These are phyloP conservation scores for Cryphonectria radicalis DNA, from an alignment of 2,329 filamentous ascomycete genomes.

Conservation along the genomic window DNA sequence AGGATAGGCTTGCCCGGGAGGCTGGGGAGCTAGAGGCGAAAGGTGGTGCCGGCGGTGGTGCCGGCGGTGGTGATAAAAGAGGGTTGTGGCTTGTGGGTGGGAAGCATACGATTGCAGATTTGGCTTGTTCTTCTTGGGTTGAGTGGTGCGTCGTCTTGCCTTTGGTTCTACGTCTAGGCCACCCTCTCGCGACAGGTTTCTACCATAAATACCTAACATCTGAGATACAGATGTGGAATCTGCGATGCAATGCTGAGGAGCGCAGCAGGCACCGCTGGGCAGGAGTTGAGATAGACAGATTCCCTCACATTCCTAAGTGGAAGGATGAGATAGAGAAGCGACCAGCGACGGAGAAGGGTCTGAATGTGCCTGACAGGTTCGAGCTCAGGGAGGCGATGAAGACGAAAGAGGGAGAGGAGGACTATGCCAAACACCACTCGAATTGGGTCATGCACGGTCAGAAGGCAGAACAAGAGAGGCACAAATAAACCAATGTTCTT, in stretches of 20 bases:
- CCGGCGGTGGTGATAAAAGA: background rate
- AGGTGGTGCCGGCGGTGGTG: too few relatives aligned
- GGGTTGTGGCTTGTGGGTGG: conserved; percentile 12
- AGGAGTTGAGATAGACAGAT: conserved; percentile 1
- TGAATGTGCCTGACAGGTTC: background rate
- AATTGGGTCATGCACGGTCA: conserved; percentile 3
- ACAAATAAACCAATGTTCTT: background rate
- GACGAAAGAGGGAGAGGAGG: conserved; percentile 14
- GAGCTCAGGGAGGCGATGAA: conserved; percentile 13
- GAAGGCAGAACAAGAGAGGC: background rate
- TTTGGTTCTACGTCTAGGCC: too few relatives aligned
- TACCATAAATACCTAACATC: background rate
- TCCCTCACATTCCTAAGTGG: conserved; percentile 10
- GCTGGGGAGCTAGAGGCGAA: background rate
- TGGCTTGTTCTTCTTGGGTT: conserved; percentile 18
- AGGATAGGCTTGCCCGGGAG: conserved; percentile 10
- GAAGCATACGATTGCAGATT: conserved; percentile 15
- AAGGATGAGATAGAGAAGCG: conserved; percentile 5
- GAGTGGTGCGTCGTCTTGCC: conserved; percentile 9
- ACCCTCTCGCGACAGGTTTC: too few relatives aligned
- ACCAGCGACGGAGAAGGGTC: background rate
- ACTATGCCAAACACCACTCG: conserved; percentile 2
- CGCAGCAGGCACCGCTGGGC: conserved; percentile 3
- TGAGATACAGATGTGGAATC: background rate
- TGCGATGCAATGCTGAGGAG: background rate